Evolutionary conservation across 148 eudicot genomes (phyloP).

Genomic region (Heliamphora exappendiculata): DNA sequence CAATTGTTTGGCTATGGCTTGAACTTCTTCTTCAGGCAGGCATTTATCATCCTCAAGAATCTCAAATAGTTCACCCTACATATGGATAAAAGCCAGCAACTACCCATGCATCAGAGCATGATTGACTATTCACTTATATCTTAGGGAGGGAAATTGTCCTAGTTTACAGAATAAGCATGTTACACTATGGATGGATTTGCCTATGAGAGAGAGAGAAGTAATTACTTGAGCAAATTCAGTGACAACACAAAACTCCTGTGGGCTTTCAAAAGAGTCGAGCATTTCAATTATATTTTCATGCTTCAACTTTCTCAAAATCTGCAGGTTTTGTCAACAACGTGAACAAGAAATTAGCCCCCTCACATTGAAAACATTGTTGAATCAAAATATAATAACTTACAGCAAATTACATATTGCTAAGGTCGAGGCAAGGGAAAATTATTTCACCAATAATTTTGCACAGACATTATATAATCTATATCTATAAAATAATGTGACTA

Average conservation of each 20-base stretch:
- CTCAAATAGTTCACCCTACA: slow-evolving; percentile 94
- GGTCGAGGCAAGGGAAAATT: background rate
- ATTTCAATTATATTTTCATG: slow-evolving; percentile 94
- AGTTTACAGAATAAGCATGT: background rate
- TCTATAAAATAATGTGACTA: background rate
- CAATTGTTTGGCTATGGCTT: slow-evolving; percentile 97
- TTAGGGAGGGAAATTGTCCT: background rate
- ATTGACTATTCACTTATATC: background rate
- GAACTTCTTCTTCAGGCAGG: slow-evolving; percentile 97
- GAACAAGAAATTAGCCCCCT: background rate
- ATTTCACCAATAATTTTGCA: background rate
- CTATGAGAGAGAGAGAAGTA: slow-evolving; percentile 11
- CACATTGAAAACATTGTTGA: background rate
- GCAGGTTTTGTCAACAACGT: slow-evolving; percentile 12
- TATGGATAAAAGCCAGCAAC: slow-evolving; percentile 4
- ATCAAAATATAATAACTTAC: background rate
- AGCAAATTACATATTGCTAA: background rate
- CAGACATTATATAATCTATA: background rate
- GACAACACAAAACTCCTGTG: slow-evolving; percentile 91
- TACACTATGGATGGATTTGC: background rate
- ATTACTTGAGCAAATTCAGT: slow-evolving; percentile 96
- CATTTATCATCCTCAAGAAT: slow-evolving; percentile 95
- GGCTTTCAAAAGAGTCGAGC: slow-evolving; percentile 95
- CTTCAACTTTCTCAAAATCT: slow-evolving; percentile 90
- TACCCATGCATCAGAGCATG: background rate